Evolutionary conservation across 208 protist genomes (phyloP), one percentile per base, ranked within the genome.

Genomic region (Crithidia bombi): DNA sequence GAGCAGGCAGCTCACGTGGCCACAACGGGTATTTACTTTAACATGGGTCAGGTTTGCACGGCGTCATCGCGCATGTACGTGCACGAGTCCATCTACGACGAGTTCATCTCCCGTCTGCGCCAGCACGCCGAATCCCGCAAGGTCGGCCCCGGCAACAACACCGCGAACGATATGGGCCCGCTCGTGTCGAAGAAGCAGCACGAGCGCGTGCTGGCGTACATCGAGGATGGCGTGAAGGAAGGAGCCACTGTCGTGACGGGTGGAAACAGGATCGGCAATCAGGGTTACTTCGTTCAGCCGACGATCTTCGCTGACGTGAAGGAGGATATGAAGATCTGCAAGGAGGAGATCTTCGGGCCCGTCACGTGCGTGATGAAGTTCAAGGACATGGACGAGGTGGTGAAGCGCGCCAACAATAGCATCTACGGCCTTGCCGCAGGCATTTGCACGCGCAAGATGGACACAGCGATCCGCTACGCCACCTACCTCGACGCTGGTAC

Each of bases 281-380:
- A 81, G 51, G 92, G 92, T 41, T 95, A 93, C 85, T 97, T 94
- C 65, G 75, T 97, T 30, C 51, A 87, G 57, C 90, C 92, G 38
- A 97, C 92, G 23, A 81, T 97, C 52, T 94, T 97, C 50, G 55
- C 85, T 23, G 64, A 92, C 61, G 87, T 91, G 38, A 72, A 73
- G 44, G 89, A 95, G 58, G 56, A 86, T 35, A 91, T 92, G 82
- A 78, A 65, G 47, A 92, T 97, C 61, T 86, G 62, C 57, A 62
- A 83, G 30, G 92, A 97, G 65, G 92, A 96, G 74, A 96, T 96
- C 79, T 97, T 97, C 64, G 93, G 93, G 36, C 93, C 93, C 23
- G 91, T 97, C 3, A 84, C 85, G 49, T 92, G 82, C 59, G 79
- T 95, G 57, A 75, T 96, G 72, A 93, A 87, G 78, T 97, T 89